Evolutionary conservation across 208 protist species (phyloP), one percentile per base, ranked within the genome.

Genomic region (Herpetomonas samuelpessoai): DNA sequence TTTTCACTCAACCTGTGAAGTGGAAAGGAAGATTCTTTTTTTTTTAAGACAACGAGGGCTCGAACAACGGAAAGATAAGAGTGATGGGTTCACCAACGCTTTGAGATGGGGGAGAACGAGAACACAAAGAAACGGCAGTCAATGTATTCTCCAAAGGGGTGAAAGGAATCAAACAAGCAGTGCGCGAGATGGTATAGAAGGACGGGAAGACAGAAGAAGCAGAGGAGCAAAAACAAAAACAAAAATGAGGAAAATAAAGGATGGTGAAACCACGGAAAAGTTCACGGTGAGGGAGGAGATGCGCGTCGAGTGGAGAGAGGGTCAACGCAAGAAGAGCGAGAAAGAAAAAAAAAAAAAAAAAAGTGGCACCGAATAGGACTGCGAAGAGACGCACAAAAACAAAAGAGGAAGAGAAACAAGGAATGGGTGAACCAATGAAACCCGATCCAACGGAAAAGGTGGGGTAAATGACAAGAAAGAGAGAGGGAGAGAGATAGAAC

Each of bases 291-390:
- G 46, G 28, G 19, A 24, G 27, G 60, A 45, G 39, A 53, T 50
- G 50, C 30, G 22, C 30, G 60, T 30, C 27, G 38, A 10, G 19
- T 38, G 7, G 55, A 60, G 19, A 38, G 47, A 22, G 10, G 19
- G 27, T 9, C 52, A 22, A 38, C 19, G 10, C 41, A 67, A 60
- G 54, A 53, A 53, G 18, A 68, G 57, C 28, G 49, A 52, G 19
- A 52, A 46, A 65, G 28, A 26, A 57, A 58, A 39, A n/a, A 48
- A 63, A 61, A 58, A 55, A 60, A 62, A 45, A 53, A 47, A 53
- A 44, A 14, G 24, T 14, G 19, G 21, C 19, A 44, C n/a, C n/a
- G n/a, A n/a, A n/a, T 10, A 56, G 18, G 31, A 19, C 38, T 14
- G 60, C 14, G 26, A 7, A 39, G 19, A 62, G 14, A 62, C 10